Percentiles rank a stretch among this genome's conserved stretches.
These are phyloP conservation scores for Penicillium verrucosum DNA, from an alignment of 2,329 filamentous ascomycete genomes.

Conservation along the genomic window DNA sequence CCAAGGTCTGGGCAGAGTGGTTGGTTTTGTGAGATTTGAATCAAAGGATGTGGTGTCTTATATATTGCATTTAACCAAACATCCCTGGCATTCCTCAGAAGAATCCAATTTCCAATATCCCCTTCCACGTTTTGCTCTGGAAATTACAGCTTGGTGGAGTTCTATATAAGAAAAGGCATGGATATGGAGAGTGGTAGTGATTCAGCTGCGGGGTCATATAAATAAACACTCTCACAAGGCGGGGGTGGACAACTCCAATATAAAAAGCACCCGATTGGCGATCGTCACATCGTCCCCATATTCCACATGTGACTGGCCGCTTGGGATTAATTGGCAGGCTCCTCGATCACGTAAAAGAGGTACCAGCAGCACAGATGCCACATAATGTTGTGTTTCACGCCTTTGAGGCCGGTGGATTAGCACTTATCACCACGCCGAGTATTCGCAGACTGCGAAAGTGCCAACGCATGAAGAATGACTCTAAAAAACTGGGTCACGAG, in stretches of 20 bases:
- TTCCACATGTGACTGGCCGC: background rate
- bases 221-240: background rate
- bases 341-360: background rate
- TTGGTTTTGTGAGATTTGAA: background rate
- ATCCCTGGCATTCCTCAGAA: slow-evolving; percentile 4
- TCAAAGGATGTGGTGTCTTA: background rate
- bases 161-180: background rate
- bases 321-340: slow-evolving; percentile 7
- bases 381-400: background rate
- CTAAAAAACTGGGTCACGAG: background rate
- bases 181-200: background rate
- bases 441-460: background rate
- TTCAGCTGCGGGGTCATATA: slow-evolving; percentile 10
- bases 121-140: slow-evolving; percentile 11
- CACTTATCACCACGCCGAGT: background rate
- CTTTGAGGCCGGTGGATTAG: background rate
- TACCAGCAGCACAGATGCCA: background rate
- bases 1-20: background rate
- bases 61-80: background rate
- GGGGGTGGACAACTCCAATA: slow-evolving; percentile 1
- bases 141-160: slow-evolving; percentile 1
- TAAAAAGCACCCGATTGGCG: slow-evolving; percentile 12
- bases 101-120: background rate
- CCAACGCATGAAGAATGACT: background rate
- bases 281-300: background rate